Evolutionary conservation across 169 alveolate genomes (phyloP), one percentile per base, ranked within the genome.

Genomic region (Plasmodium inui): DNA sequence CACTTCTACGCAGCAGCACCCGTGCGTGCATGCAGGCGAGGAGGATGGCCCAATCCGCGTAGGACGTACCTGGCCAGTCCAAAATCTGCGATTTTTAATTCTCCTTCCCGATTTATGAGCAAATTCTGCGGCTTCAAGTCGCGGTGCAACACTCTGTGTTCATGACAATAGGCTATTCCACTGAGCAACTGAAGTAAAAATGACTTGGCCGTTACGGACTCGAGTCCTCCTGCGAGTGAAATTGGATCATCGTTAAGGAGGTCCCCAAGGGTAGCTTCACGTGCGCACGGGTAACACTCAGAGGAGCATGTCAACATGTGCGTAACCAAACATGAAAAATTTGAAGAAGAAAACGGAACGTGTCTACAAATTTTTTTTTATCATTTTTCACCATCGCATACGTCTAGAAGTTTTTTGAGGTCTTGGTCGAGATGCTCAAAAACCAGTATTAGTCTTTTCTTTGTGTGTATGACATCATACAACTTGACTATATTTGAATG

Each of bases 81-180:
- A 94, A 99, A 99, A 96, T 99, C 99, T 2, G 99, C 99, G 26
- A 99, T 96, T 96, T 99, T 99, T 74, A 99, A 95, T 22, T 98
- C 98, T 4, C 99, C 98, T 72, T 95, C 98, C 57, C 98, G 90
- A 93, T 98, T 98, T 76, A 99, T 99, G 34, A 99, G 96, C 79
- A 99, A 97, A 93, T 99, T 99, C 95, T 99, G 99, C 2, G 99
- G 99, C 88, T 99, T 99, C 67, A 99, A 95, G 94, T 99, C 99
- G 70, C 99, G 98, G 94, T 99, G 99, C 44, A 99, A 96, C 28
- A 99, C 99, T 85, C 99, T 97, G 95, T 99, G 99, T 50, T 98
- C 98, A 93, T 99, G 99, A 94, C 99, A 99, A 96, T 99, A 98
- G 34, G 98, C 99, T 32, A 98, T 97, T 19, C 99, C 99, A 78